A percentile compares a stretch with the other conserved stretches of the same genome.
These are phyloP conservation scores for Neostapfia colusana DNA, from an alignment of 176 grass and related monocot species.

Conservation along the genomic window DNA sequence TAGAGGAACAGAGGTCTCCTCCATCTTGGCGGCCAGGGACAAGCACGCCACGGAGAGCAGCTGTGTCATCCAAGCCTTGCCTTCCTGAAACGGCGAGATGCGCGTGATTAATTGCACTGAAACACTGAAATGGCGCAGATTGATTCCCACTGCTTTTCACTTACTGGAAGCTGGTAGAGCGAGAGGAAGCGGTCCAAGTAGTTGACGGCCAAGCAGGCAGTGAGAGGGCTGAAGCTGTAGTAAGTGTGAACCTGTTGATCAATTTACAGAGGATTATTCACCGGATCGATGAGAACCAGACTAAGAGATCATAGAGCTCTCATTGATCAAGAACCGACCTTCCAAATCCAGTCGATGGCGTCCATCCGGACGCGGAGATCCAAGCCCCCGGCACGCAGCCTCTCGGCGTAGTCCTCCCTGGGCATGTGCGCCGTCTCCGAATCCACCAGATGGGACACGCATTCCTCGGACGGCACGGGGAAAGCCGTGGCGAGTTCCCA, in stretches of 20 bases:
- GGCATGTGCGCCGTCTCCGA: slow-evolving; percentile 75
- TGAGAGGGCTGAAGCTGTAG: slow-evolving; percentile 73
- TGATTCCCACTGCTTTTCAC: not conserved
- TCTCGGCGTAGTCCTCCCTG: slow-evolving; percentile 64
- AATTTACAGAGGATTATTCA: slow-evolving; percentile 14
- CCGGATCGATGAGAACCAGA: not conserved
- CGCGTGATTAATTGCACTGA: not conserved
- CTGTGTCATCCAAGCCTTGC: slow-evolving; percentile 80
- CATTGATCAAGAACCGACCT: slow-evolving; percentile 48
- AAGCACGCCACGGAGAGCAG: slow-evolving; percentile 86
- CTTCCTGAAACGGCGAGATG: slow-evolving; percentile 55
- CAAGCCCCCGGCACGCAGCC: slow-evolving; percentile 52
- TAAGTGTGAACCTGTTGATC: slow-evolving; percentile 65
- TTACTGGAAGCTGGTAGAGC: slow-evolving; percentile 78
- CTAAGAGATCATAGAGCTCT: not conserved
- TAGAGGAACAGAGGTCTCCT: slow-evolving; percentile 69
- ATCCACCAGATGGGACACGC: slow-evolving; percentile 52
- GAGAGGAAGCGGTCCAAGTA: slow-evolving; percentile 99
- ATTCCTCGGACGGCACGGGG: slow-evolving; percentile 72
- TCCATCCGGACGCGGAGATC: slow-evolving; percentile 62
- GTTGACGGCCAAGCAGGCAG: slow-evolving; percentile 66
- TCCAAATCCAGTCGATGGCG: slow-evolving; percentile 91
- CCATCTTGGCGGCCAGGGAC: slow-evolving; percentile 98
- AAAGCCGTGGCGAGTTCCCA: slow-evolving; percentile 43
- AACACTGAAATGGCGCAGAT: not conserved